Conservation (phyloP, 495 filamentous ascomycete species). For the Trichocladium uniseriatum region DNA sequence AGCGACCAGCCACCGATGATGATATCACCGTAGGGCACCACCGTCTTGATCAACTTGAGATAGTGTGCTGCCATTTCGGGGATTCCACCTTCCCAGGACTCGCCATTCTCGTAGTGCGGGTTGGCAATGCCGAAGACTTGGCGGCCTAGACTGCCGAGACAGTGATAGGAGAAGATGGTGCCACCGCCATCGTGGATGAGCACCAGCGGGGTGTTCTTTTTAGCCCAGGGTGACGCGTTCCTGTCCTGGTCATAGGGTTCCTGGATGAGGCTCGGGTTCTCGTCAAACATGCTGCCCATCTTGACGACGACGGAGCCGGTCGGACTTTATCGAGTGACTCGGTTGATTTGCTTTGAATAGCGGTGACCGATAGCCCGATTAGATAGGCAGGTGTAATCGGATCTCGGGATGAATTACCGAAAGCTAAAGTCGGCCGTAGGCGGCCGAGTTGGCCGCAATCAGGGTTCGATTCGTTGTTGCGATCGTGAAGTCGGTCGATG, state of each 20-base stretch:
- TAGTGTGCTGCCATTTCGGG: slow-evolving; percentile 30
- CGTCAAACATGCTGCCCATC: slow-evolving; percentile 17
- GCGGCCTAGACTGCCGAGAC: slow-evolving; percentile 25
- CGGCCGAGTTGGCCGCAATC: no score
- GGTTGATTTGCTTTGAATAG: no score
- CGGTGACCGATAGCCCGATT: no score
- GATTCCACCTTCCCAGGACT: slow-evolving; percentile 26
- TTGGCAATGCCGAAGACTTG: slow-evolving; percentile 32
- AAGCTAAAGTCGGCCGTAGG: no score
- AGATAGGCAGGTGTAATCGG: no score
- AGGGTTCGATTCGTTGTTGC: no score
- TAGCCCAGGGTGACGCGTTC: not conserved
- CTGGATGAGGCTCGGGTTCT: slow-evolving; percentile 24
- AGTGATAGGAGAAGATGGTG: slow-evolving; percentile 31
- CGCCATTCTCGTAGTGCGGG: slow-evolving; percentile 23
- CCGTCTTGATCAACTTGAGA: slow-evolving; percentile 21
- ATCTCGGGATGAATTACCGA: no score
- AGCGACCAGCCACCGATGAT: slow-evolving; percentile 38
- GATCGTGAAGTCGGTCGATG: no score
- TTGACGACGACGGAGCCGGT: no score
- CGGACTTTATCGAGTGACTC: no score
- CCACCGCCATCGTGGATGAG: slow-evolving; percentile 34
- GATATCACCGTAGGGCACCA: slow-evolving; percentile 24
- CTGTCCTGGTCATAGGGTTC: not conserved
- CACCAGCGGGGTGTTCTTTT: slow-evolving; percentile 16